These are phyloP conservation scores for Akanthomyces uredinophilus DNA, from an alignment of 2,329 filamentous ascomycete species.

Conservation along the genomic window DNA sequence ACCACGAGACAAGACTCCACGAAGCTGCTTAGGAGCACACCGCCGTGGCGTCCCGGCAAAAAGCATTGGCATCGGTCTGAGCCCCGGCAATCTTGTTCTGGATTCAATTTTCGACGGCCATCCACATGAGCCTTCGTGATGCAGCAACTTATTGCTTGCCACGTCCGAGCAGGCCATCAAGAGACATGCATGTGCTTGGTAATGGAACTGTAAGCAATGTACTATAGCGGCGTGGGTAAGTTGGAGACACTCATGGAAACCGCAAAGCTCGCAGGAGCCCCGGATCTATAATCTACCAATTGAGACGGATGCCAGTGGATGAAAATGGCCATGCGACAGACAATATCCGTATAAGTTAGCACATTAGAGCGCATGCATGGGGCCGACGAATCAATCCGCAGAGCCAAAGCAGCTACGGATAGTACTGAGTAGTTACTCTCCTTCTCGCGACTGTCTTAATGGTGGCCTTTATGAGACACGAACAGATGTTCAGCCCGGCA, in stretches of 20 bases:
- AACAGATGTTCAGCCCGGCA: no score
- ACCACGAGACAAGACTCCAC: background rate
- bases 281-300: no score
- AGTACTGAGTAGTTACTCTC: background rate
- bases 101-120: background rate
- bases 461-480: background rate
- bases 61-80: background rate
- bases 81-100: background rate
- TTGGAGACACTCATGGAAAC: background rate
- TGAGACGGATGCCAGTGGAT: background rate
- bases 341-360: no score
- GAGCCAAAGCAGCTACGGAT: background rate
- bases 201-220: background rate
- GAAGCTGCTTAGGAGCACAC: constrained; percentile 2
- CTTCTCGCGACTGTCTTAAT: background rate
- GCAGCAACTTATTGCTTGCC: background rate
- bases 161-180: background rate
- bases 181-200: background rate
- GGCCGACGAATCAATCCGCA: background rate
- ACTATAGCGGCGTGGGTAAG: background rate
- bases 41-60: background rate
- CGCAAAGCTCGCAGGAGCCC: background rate
- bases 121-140: background rate
- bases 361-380: background rate
- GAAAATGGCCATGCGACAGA: background rate